Evolutionary conservation across 2,329 filamentous ascomycete genomes (phyloP).

Genomic region (Nakataea oryzae): DNA sequence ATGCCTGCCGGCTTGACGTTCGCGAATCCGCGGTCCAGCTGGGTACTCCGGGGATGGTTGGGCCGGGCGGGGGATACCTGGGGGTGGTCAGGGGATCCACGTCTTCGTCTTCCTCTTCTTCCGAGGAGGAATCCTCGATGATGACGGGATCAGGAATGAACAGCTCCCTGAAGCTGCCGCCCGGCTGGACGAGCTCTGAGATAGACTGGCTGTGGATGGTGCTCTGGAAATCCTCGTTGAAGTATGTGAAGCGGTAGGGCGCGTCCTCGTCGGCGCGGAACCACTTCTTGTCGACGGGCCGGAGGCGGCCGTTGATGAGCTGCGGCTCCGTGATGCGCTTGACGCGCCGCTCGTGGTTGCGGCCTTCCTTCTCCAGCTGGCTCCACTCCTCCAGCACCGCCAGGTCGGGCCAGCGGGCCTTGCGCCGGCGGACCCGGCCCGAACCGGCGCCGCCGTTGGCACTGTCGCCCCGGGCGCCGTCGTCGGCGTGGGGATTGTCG

Average conservation of each 20-base stretch:
- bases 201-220: conserved; percentile 96
- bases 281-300: conserved; percentile 73
- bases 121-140: conserved; percentile 59
- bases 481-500: conserved; percentile 47
- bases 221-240: conserved; percentile 92
- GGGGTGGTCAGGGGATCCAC: conserved; percentile 3
- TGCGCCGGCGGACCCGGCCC: conserved; percentile 39
- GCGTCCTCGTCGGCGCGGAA: conserved; percentile 80
- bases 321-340: conserved; percentile 93
- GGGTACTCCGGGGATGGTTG: not conserved
- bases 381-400: conserved; percentile 82
- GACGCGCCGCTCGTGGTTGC: conserved; percentile 69
- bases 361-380: conserved; percentile 76
- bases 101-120: conserved; percentile 53
- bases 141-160: conserved; percentile 81
- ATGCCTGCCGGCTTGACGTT: conserved; percentile 33
- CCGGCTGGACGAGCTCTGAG: conserved; percentile 81
- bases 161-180: conserved; percentile 72
- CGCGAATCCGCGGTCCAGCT: conserved; percentile 25
- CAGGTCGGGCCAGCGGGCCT: conserved; percentile 78
- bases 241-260: conserved; percentile 94
- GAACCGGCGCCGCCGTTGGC: conserved; percentile 7
- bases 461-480: conserved; percentile 10
- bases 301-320: conserved; percentile 78
- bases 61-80: not conserved